Evolutionary conservation across 2,329 filamentous ascomycete genomes (phyloP), one percentile per base, ranked within the genome.

Genomic region (Cladosporium cucumerinum): DNA sequence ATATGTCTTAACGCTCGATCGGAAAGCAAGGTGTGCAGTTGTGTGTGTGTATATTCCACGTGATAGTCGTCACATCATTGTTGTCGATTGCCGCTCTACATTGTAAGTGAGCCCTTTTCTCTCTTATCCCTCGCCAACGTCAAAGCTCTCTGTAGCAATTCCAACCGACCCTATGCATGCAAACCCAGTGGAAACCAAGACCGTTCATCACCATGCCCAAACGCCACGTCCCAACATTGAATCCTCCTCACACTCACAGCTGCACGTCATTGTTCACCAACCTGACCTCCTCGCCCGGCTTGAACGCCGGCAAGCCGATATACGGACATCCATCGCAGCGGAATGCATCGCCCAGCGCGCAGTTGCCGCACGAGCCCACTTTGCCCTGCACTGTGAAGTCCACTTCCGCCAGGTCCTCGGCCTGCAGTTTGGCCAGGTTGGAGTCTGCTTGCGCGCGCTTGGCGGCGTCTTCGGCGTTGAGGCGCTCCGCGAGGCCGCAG

Each of bases 331-430:
- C 84, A 70, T 85, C 83, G 69, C 84, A 86, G 23, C 84, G 76
- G 73, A 84, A 85, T 0, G 95, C 94, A 78, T 98, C 94, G 59
- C 95, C 95, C 18, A 99, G 84, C 30, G 93, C 90, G 78, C 95
- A 98, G 79, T 94, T 97, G 30, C 92, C 92, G 77, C 95, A 99
- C 21, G 91, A 96, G 63, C 95, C 94, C 6, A 94, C 91, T 82
- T 97, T 98, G 71, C 95, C 95, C 78, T 96, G 86, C n/a, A 98
- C 92, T 0, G 95, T 99, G 75, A 99, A 98, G 78, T 99, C 95
- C 10, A 98, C 85, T 78, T 98, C 94, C 60, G 86, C 88, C 57
- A 99, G 81, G 75, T 99, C 95, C 72, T 92, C 88, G 0, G 87
- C 82, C 58, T 85, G 86, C 60, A 97, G 83, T 78, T 90, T 91